Evolutionary conservation across 2,329 filamentous ascomycete genomes (phyloP).

Genomic region (Aschersonia sp.): DNA sequence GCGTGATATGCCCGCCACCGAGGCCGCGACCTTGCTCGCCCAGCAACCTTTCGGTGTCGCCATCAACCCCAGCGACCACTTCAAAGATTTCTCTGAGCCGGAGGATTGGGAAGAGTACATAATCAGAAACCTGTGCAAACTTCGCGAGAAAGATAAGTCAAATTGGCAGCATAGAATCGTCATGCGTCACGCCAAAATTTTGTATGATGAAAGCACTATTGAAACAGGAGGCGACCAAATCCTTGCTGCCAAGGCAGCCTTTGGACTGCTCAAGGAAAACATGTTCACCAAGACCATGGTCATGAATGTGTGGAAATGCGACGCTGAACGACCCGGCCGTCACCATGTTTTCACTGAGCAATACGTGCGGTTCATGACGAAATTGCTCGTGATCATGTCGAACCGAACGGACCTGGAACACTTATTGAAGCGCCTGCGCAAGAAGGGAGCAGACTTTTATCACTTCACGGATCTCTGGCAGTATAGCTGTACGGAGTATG

Average conservation of each 20-base stretch:
- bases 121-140: slow-evolving; percentile 32
- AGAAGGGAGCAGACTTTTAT: slow-evolving; percentile 64
- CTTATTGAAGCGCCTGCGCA: slow-evolving; percentile 63
- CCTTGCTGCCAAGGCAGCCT: slow-evolving; percentile 63
- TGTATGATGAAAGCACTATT: slow-evolving; percentile 30
- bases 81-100: slow-evolving; percentile 19
- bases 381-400: slow-evolving; percentile 56
- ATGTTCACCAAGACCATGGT: slow-evolving; percentile 91
- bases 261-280: slow-evolving; percentile 55
- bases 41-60: slow-evolving; percentile 36
- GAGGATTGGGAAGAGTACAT: slow-evolving; percentile 49
- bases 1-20: slow-evolving; percentile 29
- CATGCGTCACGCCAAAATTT: slow-evolving; percentile 49
- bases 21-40: slow-evolving; percentile 37
- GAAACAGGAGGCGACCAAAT: slow-evolving; percentile 27
- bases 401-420: slow-evolving; percentile 67
- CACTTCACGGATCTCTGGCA: slow-evolving; percentile 48
- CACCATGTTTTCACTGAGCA: slow-evolving; percentile 86
- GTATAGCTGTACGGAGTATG: slow-evolving; percentile 36
- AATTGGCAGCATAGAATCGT: slow-evolving; percentile 94
- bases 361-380: slow-evolving; percentile 72
- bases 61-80: slow-evolving; percentile 18
- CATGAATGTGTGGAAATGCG: slow-evolving; percentile 89
- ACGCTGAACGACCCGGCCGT: slow-evolving; percentile 66
- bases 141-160: slow-evolving; percentile 67